Conservation (phyloP, 176 grass and related monocot genomes). For the Rhynchospora breviuscula region DNA sequence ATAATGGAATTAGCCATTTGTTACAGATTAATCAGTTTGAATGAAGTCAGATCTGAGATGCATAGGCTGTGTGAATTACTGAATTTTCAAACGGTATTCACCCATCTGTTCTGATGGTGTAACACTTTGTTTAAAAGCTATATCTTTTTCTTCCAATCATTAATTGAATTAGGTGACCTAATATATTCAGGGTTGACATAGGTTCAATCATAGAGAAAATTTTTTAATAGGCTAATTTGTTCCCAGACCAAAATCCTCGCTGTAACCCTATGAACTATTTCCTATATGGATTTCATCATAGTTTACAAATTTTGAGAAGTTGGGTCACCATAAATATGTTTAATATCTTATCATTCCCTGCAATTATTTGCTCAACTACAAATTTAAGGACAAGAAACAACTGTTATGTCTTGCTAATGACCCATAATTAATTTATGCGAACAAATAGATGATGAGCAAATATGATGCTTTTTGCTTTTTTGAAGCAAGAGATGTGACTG, state of each 20-base stretch:
- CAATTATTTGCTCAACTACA: neutral
- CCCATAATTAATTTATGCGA: neutral
- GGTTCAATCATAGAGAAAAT: conserved; percentile 3
- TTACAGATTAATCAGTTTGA: neutral
- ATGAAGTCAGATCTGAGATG: neutral
- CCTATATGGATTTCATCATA: neutral
- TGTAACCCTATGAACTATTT: neutral
- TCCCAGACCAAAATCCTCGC: neutral
- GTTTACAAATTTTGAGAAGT: neutral
- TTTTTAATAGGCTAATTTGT: neutral
- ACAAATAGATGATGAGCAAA: neutral
- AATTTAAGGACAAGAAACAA: neutral
- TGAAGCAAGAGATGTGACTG: neutral
- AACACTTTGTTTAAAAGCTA: neutral
- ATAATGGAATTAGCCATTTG: neutral
- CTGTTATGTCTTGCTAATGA: neutral
- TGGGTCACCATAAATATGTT: neutral
- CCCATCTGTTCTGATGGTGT: neutral
- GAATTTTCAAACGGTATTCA: neutral
- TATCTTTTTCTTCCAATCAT: neutral
- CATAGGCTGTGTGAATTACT: neutral
- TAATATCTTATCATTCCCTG: neutral
- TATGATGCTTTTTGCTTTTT: neutral
- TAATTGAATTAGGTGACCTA: conserved; percentile 6
- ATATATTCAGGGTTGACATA: conserved; percentile 11